These are phyloP conservation scores for Exserohilum turcica DNA, from an alignment of 2,329 filamentous ascomycete genomes.

Conservation along the genomic window DNA sequence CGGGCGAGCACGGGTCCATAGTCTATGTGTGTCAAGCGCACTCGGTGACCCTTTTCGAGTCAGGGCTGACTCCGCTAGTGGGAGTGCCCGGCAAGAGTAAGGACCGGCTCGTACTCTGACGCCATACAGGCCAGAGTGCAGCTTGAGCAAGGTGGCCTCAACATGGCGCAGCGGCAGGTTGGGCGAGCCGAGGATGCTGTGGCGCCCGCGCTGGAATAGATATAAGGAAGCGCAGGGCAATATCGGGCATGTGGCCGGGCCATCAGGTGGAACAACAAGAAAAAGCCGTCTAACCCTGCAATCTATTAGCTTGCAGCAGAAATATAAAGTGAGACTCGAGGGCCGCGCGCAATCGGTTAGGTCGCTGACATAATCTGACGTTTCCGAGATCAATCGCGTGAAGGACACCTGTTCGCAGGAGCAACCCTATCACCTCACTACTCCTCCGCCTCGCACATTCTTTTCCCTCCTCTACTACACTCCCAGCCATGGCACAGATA, in stretches of 20 bases:
- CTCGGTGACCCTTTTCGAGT: not conserved
- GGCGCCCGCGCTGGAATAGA: not conserved
- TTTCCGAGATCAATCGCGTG: slow-evolving; percentile 14
- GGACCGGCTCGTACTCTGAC: slow-evolving; percentile 4
- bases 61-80: slow-evolving; percentile 2
- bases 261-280: slow-evolving; percentile 5
- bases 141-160: slow-evolving; percentile 11
- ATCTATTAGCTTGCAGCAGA: slow-evolving; percentile 13
- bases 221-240: slow-evolving; percentile 1
- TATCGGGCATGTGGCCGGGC: slow-evolving; percentile 1
- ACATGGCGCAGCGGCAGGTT: not conserved
- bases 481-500: slow-evolving; percentile 61
- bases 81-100: not conserved
- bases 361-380: slow-evolving; percentile 27
- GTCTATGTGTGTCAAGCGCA: not conserved
- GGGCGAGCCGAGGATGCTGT: slow-evolving; percentile 5
- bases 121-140: slow-evolving; percentile 2
- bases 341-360: slow-evolving; percentile 12
- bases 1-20: not conserved
- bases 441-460: slow-evolving; percentile 27
- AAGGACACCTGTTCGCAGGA: slow-evolving; percentile 31
- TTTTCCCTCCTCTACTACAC: slow-evolving; percentile 23
- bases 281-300: slow-evolving; percentile 6
- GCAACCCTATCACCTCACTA: slow-evolving; percentile 33
- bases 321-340: slow-evolving; percentile 9